Evolutionary conservation across 1,284 basidiomycete species (phyloP).

Genomic region (Pyrrhoderma noxium): DNA sequence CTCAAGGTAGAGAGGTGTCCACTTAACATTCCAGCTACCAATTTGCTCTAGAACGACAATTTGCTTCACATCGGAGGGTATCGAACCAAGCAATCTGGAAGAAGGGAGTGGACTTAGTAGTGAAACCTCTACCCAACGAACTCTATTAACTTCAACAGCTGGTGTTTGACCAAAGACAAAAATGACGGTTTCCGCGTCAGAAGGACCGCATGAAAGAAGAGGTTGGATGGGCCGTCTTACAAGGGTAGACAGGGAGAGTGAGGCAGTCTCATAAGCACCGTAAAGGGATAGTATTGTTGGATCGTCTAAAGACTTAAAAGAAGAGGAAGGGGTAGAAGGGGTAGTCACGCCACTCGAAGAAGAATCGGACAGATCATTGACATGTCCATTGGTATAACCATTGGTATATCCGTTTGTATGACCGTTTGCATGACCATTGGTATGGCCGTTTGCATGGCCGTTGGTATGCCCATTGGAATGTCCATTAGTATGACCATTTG

Average conservation of each 20-base stretch:
- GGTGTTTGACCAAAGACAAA: conserved; percentile 62
- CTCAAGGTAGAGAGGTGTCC: conserved; percentile 85
- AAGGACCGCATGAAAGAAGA: conserved; percentile 33
- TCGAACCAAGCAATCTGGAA: conserved; percentile 52
- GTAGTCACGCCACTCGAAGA: conserved; percentile 20
- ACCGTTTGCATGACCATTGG: conserved; percentile 31
- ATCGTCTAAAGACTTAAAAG: conserved; percentile 15
- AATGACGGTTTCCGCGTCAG: conserved; percentile 58
- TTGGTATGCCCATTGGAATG: conserved; percentile 24
- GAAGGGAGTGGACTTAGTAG: conserved; percentile 72
- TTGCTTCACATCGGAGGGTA: conserved; percentile 60
- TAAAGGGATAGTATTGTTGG: conserved; percentile 29
- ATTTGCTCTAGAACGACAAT: conserved; percentile 85
- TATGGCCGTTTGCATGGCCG: conserved; percentile 21
- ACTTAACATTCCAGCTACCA: conserved; percentile 71
- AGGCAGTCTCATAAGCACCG: conserved; percentile 56
- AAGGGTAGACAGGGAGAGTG: conserved; percentile 53
- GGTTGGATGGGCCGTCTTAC: conserved; percentile 57
- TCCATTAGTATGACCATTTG: conserved; percentile 21
- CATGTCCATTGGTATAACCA: conserved; percentile 27
- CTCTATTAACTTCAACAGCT: conserved; percentile 42
- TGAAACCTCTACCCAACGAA: conserved; percentile 62
- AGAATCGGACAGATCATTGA: conserved; percentile 24
- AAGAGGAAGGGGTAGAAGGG: conserved; percentile 11
- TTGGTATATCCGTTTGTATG: conserved; percentile 23